Conservation (phyloP, 2,329 filamentous ascomycete species). For the Clarireedia monteithiana region DNA sequence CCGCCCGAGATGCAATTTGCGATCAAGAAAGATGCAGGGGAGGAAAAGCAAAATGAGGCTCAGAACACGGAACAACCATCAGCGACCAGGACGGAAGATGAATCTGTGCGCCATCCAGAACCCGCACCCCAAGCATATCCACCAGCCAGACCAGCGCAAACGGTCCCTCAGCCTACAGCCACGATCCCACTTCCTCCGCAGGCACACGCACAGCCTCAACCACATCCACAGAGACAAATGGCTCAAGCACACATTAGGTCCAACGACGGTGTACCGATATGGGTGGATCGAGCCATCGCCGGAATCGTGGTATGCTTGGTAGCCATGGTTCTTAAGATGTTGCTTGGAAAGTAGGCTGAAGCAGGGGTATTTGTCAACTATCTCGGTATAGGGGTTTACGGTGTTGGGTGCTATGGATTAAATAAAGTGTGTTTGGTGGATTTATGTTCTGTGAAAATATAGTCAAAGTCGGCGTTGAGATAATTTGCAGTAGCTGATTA, state of each 20-base stretch:
- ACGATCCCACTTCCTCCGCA: conserved; percentile 2
- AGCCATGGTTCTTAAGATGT: conserved; percentile 57
- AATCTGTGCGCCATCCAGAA: conserved; percentile 37
- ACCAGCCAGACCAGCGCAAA: conserved; percentile 26
- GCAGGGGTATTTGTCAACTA: too few species aligned
- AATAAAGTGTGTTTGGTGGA: too few species aligned
- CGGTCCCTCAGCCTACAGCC: conserved; percentile 29
- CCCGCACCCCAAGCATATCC: conserved; percentile 47
- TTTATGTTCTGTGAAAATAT: too few species aligned
- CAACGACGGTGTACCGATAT: conserved; percentile 53
- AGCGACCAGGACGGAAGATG: conserved; percentile 49
- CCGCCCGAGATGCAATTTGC: conserved; percentile 2
- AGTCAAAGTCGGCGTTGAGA: too few species aligned
- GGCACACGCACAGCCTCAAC: background rate
- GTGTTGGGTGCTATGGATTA: too few species aligned
- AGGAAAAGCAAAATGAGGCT: conserved; percentile 12
- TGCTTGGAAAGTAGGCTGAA: conserved; percentile 11
- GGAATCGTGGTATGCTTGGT: conserved; percentile 62
- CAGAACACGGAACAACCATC: background rate
- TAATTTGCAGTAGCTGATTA: too few species aligned
- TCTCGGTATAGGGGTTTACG: too few species aligned
- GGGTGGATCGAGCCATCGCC: conserved; percentile 76
- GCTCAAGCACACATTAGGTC: conserved; percentile 22
- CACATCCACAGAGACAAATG: conserved; percentile 4
- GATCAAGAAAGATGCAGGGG: conserved; percentile 17